Conservation (phyloP, 1,284 basidiomycete genomes). For the Naganishia albida region DNA sequence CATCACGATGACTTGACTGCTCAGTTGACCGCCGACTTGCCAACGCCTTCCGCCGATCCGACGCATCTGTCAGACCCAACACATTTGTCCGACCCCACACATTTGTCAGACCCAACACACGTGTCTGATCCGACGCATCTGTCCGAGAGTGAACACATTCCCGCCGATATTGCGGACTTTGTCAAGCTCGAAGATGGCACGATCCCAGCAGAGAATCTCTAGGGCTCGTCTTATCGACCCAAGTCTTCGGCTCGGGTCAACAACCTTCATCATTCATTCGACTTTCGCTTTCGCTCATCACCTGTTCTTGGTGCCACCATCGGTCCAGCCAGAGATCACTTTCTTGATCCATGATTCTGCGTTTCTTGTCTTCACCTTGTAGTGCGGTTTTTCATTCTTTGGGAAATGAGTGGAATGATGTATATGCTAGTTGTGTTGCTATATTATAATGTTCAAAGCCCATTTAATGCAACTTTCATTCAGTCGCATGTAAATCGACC, state of each 20-base stretch:
- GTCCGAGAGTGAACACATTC: neutral
- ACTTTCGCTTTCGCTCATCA: slow-evolving; percentile 24
- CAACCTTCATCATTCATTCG: neutral
- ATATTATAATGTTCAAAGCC: no score
- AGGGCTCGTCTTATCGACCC: neutral
- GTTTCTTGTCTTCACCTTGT: neutral
- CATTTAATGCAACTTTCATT: no score
- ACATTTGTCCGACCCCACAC: no score
- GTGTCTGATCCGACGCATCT: neutral
- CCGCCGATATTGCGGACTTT: slow-evolving; percentile 4
- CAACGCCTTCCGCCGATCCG: slow-evolving; percentile 8
- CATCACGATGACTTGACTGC: slow-evolving; percentile 1
- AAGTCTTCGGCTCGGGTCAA: no score
- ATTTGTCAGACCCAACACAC: neutral
- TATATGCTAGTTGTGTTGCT: no score
- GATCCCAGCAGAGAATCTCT: neutral
- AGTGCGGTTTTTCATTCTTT: no score
- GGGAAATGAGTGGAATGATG: no score
- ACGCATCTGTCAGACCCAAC: neutral
- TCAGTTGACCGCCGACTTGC: neutral
- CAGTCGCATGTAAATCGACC: no score
- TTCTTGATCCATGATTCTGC: neutral
- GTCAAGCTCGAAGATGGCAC: slow-evolving; percentile 10
- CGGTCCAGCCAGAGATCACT: neutral
- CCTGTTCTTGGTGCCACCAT: neutral